Conservation (phyloP, 108 stramenopile species). For the Cylindrotheca fusiformis region DNA sequence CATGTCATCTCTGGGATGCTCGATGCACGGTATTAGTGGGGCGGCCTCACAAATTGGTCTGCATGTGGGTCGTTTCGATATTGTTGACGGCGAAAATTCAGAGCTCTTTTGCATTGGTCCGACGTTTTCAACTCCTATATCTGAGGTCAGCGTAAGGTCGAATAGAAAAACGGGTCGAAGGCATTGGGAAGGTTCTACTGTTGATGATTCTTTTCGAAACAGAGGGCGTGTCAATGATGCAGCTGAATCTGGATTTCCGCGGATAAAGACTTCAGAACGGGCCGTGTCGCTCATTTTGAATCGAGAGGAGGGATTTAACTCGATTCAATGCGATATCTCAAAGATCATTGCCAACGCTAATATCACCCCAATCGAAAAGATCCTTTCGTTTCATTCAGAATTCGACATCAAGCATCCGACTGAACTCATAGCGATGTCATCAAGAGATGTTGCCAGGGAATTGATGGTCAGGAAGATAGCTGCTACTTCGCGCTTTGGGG, state of each 20-base stretch:
- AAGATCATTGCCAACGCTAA: conserved; percentile 9
- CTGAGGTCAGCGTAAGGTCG: conserved; percentile 16
- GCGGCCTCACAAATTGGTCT: conserved; percentile 19
- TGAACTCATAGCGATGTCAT: conserved; percentile 13
- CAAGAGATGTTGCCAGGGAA: conserved; percentile 32
- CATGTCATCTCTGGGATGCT: conserved; percentile 9
- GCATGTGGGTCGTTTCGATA: conserved; percentile 15
- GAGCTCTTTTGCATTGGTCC: conserved; percentile 22
- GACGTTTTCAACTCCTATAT: conserved; percentile 11
- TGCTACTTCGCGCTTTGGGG: neutral
- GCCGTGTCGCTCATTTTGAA: conserved; percentile 16
- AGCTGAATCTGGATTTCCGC: neutral
- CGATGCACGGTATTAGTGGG: conserved; percentile 22
- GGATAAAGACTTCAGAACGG: conserved; percentile 4
- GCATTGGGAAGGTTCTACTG: neutral
- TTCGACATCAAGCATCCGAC: conserved; percentile 22
- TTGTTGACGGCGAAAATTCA: conserved; percentile 6
- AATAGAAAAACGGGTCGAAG: neutral
- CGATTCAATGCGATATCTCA: conserved; percentile 21
- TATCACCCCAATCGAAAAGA: conserved; percentile 13
- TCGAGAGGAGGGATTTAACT: conserved; percentile 11
- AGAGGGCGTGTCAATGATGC: neutral
- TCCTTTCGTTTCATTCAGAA: conserved; percentile 21
- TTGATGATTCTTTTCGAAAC: neutral
- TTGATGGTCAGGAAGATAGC: conserved; percentile 27